Evolutionary conservation across 2,329 filamentous ascomycete species (phyloP).

Genomic region (Fusarium sp.): DNA sequence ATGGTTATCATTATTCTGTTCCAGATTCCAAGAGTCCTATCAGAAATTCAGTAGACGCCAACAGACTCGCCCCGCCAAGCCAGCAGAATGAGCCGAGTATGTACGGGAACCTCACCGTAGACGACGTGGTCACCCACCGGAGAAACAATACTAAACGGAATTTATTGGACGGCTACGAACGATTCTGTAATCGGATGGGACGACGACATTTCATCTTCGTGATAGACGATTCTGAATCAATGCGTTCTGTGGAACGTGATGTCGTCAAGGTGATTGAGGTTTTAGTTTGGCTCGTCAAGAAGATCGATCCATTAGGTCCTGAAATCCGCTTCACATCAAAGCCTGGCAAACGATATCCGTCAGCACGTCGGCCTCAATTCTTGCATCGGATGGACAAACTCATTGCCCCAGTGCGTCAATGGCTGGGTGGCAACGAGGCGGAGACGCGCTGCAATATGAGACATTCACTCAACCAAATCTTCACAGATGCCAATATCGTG

Average conservation of each 20-base stretch:
- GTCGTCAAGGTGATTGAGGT: background rate
- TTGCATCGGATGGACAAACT: background rate
- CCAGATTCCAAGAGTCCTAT: background rate
- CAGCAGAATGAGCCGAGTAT: background rate
- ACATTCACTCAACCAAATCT: background rate
- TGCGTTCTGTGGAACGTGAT: background rate
- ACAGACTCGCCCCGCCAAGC: background rate
- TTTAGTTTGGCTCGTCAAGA: conserved; percentile 11
- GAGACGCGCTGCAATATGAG: conserved; percentile 19
- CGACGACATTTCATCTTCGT: conserved; percentile 22
- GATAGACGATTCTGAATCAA: conserved; percentile 27
- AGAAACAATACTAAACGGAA: background rate
- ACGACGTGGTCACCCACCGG: background rate
- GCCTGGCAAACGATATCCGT: background rate
- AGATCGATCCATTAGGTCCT: background rate
- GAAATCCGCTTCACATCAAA: conserved; percentile 26
- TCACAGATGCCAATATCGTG: background rate
- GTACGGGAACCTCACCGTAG: background rate
- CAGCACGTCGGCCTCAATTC: too few relatives aligned
- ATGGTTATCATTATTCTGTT: background rate
- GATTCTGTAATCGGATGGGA: background rate
- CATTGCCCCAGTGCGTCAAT: background rate
- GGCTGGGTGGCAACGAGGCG: background rate
- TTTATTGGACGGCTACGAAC: background rate
- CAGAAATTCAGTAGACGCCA: background rate